Base-by-base conservation (phyloP, 2,329 filamentous ascomycete genomes). In the Talaromyces amestolkiae region DNA sequence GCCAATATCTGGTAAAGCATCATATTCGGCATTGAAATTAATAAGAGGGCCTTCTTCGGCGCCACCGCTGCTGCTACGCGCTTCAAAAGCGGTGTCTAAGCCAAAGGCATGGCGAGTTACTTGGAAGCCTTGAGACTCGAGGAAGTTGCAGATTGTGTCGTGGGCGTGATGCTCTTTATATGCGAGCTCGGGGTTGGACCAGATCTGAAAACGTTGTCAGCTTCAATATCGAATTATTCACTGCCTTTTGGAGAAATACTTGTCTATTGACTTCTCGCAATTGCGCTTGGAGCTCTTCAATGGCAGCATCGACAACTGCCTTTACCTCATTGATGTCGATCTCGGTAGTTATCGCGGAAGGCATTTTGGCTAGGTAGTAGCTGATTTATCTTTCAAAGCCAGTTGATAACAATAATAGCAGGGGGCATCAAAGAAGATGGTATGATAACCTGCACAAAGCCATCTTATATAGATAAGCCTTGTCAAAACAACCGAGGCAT, bases 1-100 rank as follows among this genome's bases (percentile, higher is more conserved):
- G 0, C 51, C 66, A 3, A 70, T 70, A 0, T 59, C 64, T 35
- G 64, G 64, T 3, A 73, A 60, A 5, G 69, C 70, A 47, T 72
- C 71, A 27, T 73, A 71, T 62, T 72, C 70, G 3, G 69, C 69
- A 13, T 69, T 69, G 39, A 70, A 72, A 15, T 59, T 67, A 2
- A 72, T 58, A 1, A 67, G 31, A 13, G 64, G 49, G 0, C 70
- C 69, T 6, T 65, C 60, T 11, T 54, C 51, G 31, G 64, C 49
- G 6, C 17, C 53, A 22, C 19, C 53, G 13, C 53, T 56, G 3
- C 53, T 24, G 3, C 59, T 58, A 13, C 60, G 51, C 10, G 59
- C 64, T 35, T 66, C 64, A 35, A 63, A 66, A 1, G 59, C 24
- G 37, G 66, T 68, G 19, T 67, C 59, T 1, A 69, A 35, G 7